These are phyloP conservation scores for Aspergillus transmontanensis DNA, from an alignment of 2,329 filamentous ascomycete species.

Conservation along the genomic window DNA sequence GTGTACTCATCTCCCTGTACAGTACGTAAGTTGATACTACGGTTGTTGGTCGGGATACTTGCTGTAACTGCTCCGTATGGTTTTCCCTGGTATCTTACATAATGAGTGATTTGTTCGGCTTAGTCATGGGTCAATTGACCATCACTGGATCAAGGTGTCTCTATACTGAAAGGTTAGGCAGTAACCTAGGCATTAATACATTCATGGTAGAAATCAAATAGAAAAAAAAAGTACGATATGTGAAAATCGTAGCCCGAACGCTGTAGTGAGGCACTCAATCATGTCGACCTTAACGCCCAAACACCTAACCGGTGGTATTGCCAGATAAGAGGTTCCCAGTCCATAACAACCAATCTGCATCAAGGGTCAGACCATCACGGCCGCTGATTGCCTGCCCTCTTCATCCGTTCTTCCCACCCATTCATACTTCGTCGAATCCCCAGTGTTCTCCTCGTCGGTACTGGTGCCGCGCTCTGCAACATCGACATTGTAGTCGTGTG, in stretches of 20 bases:
- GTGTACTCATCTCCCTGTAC: not conserved
- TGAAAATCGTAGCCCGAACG: not conserved
- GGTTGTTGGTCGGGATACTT: not conserved
- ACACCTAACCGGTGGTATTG: not conserved
- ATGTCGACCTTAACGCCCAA: not conserved
- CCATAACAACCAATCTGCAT: not conserved
- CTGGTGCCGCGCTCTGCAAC: conserved; percentile 27
- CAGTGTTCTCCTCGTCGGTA: conserved; percentile 39
- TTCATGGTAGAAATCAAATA: not conserved
- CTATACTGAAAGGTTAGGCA: not conserved
- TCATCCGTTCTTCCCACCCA: conserved; percentile 46
- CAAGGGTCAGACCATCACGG: not conserved
- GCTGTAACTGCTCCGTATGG: not conserved
- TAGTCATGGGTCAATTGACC: not conserved
- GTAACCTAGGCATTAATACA: conserved; percentile 1
- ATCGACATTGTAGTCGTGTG: conserved; percentile 46
- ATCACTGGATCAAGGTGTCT: not conserved
- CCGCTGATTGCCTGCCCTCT: conserved; percentile 29
- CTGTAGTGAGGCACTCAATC: not conserved
- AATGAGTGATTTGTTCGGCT: conserved; percentile 1
- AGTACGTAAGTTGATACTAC: not conserved
- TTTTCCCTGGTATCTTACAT: not conserved
- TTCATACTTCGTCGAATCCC: conserved; percentile 47
- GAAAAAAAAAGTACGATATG: not conserved
- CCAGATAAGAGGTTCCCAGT: not conserved